These are phyloP conservation scores for Botrytis galanthina DNA, from an alignment of 2,329 filamentous ascomycete genomes.

Conservation along the genomic window DNA sequence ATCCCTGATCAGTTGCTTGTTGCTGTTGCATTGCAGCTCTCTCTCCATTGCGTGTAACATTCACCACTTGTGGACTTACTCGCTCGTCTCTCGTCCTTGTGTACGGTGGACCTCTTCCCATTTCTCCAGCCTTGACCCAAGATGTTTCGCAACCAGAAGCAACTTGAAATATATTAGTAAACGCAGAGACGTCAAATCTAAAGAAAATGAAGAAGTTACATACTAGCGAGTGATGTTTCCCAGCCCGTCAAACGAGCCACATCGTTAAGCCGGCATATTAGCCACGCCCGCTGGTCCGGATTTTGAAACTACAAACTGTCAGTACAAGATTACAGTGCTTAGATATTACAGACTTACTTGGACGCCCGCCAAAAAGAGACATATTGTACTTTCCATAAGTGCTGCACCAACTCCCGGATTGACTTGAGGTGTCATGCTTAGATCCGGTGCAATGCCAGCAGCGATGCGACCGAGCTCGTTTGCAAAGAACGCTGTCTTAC, in stretches of 20 bases:
- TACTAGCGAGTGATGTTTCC: conserved; percentile 71
- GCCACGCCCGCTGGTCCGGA: conserved; percentile 71
- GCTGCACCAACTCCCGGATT: conserved; percentile 77
- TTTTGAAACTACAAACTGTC: conserved; percentile 61
- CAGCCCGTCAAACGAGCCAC: conserved; percentile 81
- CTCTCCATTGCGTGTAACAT: conserved; percentile 51
- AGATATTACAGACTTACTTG: conserved; percentile 48
- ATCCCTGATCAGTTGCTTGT: conserved; percentile 47
- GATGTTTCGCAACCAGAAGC: conserved; percentile 79
- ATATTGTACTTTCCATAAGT: conserved; percentile 77
- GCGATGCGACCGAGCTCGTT: conserved; percentile 76
- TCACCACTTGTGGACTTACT: conserved; percentile 45
- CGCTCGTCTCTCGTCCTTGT: conserved; percentile 46
- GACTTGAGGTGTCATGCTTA: conserved; percentile 51
- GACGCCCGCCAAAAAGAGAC: conserved; percentile 82
- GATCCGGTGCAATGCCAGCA: conserved; percentile 61
- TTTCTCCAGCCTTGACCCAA: conserved; percentile 73
- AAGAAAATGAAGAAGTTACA: neutral
- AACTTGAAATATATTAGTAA: conserved; percentile 41
- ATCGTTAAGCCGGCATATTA: conserved; percentile 69
- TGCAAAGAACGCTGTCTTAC: conserved; percentile 68
- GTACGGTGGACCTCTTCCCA: conserved; percentile 77
- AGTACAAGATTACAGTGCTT: neutral
- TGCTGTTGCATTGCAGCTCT: conserved; percentile 43
- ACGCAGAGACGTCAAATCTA: neutral